These are phyloP conservation scores for Quercus robur DNA, from an alignment of 306 rosid genomes.

Conservation along the genomic window DNA sequence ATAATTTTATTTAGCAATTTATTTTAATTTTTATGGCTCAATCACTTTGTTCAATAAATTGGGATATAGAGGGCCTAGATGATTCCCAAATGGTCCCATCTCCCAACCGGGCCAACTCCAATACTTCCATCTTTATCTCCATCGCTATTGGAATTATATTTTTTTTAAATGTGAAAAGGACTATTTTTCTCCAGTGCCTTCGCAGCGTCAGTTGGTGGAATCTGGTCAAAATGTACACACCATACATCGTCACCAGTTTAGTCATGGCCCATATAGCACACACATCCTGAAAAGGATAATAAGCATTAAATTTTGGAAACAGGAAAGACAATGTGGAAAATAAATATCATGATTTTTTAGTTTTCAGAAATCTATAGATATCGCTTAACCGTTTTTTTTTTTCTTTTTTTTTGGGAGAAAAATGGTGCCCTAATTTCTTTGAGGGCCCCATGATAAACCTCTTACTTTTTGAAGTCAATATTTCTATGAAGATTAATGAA, in stretches of 20 bases:
- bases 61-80: background rate
- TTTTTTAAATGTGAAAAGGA: background rate
- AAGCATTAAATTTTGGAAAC: background rate
- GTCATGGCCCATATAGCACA: background rate
- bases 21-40: background rate
- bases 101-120: background rate
- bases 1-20: background rate
- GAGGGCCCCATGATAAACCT: no score
- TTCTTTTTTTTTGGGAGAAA: no score
- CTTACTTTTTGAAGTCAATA: no score
- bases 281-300: background rate
- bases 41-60: background rate
- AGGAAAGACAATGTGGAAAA: background rate
- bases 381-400: no score
- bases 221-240: background rate
- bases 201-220: background rate
- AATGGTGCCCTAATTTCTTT: no score
- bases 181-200: slow-evolving; percentile 9
- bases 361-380: no score
- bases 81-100: slow-evolving; percentile 28
- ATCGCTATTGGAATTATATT: slow-evolving; percentile 7
- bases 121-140: background rate
- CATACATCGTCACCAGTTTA: background rate
- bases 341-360: background rate
- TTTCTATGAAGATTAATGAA: no score